A percentile compares a stretch with the other conserved stretches of the same genome.
phyloP scores from a whole-genome alignment of 1,284 basidiomycete species.

The Microstroma glucosiphilum region DNA sequence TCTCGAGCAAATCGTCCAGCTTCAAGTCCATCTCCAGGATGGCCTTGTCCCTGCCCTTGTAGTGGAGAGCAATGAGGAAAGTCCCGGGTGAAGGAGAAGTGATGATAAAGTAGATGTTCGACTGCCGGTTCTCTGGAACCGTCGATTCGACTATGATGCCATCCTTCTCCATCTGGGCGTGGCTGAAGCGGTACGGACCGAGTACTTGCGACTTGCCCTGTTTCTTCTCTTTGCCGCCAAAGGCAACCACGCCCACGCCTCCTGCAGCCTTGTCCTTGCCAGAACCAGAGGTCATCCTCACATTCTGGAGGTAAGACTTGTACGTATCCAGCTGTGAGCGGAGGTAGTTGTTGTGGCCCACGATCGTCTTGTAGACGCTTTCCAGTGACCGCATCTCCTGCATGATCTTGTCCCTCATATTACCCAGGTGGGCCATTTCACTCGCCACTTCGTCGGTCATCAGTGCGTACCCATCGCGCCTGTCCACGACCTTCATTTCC shows the following conservation, averaged over 20 bases:
- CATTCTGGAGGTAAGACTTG: constrained; percentile 98
- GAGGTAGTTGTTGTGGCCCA: constrained; percentile 97
- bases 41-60: constrained; percentile 97
- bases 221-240: constrained; percentile 97
- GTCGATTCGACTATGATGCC: constrained; percentile 98
- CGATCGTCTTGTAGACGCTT: constrained; percentile 95
- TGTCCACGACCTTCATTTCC: constrained; percentile 78
- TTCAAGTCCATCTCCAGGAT: constrained; percentile 99
- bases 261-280: constrained; percentile 57
- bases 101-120: constrained; percentile 98
- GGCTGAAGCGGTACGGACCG: constrained; percentile 93
- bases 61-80: constrained; percentile 96
- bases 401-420: constrained; percentile 89
- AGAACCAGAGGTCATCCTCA: constrained; percentile 65
- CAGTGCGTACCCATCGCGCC: constrained; percentile 74
- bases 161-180: constrained; percentile 96
- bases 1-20: constrained; percentile 92
- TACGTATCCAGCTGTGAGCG: constrained; percentile 95
- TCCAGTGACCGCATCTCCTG: constrained; percentile 87
- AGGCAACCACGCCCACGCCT: constrained; percentile 87
- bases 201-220: constrained; percentile 73
- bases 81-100: constrained; percentile 94
- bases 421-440: constrained; percentile 91
- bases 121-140: constrained; percentile 86
- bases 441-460: constrained; percentile 95